These are phyloP conservation scores for Neofusicoccum cordaticola DNA, from an alignment of 2,329 filamentous ascomycete species.

Conservation along the genomic window DNA sequence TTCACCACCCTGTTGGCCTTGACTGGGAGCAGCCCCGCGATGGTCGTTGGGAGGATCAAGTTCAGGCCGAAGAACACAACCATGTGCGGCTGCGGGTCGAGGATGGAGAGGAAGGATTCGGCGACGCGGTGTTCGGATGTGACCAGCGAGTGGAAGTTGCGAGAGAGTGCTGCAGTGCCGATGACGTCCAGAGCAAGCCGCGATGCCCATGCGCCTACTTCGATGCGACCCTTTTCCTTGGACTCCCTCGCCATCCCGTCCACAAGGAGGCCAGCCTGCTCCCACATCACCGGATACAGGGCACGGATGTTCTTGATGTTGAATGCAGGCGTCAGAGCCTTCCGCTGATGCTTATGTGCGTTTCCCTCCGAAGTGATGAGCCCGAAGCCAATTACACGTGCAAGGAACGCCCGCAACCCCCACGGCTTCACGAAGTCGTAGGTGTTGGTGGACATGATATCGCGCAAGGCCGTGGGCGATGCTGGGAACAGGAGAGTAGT, in stretches of 20 bases:
- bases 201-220: conserved; percentile 33
- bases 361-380: conserved; percentile 45
- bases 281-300: conserved; percentile 76
- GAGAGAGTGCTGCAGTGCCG: conserved; percentile 33
- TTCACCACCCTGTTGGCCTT: conserved; percentile 43
- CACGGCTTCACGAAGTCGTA: conserved; percentile 49
- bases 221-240: conserved; percentile 47
- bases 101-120: conserved; percentile 29
- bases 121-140: conserved; percentile 31
- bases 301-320: conserved; percentile 75
- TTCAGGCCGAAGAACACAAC: conserved; percentile 28
- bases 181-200: conserved; percentile 37
- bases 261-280: background rate
- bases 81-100: conserved; percentile 31
- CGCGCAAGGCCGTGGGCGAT: conserved; percentile 25
- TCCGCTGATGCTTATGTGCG: conserved; percentile 53
- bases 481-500: conserved; percentile 20
- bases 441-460: conserved; percentile 40
- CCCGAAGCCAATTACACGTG: conserved; percentile 42
- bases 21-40: conserved; percentile 45
- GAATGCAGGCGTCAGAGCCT: conserved; percentile 73
- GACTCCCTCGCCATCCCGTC: background rate
- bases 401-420: conserved; percentile 38
- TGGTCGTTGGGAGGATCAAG: conserved; percentile 29
- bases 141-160: conserved; percentile 30